These are phyloP conservation scores for Jamesozyma rosinii DNA, from an alignment of 805 yeast genomes.

Conservation along the genomic window DNA sequence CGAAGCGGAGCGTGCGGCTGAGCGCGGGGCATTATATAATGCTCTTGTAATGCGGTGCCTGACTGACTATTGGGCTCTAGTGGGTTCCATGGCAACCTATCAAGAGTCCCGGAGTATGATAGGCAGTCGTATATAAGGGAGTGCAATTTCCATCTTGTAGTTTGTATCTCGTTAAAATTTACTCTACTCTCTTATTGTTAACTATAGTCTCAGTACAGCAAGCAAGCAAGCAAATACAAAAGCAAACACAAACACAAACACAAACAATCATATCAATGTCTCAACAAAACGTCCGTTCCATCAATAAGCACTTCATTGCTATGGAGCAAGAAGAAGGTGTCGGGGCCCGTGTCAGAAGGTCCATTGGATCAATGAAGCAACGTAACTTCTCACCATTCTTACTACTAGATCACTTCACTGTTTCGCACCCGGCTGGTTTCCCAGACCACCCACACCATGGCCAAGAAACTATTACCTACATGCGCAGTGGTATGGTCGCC, in stretches of 20 bases:
- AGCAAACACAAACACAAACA: neutral
- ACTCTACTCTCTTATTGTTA: neutral
- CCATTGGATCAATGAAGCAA: conserved; percentile 59
- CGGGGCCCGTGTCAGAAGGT: conserved; percentile 78
- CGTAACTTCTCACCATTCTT: conserved; percentile 76
- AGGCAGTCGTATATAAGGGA: neutral
- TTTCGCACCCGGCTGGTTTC: conserved; percentile 58
- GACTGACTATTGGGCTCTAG: too few species aligned
- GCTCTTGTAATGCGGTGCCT: neutral
- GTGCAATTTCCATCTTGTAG: neutral
- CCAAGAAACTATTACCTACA: conserved; percentile 67
- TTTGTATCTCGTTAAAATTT: neutral
- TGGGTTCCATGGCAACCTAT: neutral
- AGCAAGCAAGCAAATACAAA: neutral
- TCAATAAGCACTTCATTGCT: conserved; percentile 46
- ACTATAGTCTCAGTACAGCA: neutral
- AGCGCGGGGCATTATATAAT: neutral
- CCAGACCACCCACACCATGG: conserved; percentile 83
- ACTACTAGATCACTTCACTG: conserved; percentile 70
- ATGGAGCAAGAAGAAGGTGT: conserved; percentile 74
- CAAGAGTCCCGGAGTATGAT: neutral
- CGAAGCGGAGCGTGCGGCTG: neutral
- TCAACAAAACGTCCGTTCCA: conserved; percentile 31
- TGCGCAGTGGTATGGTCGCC: conserved; percentile 57
- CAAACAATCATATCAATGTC: neutral